phyloP scores from a whole-genome alignment of 352 stramenopile species.

The Phytophthora colocasiae region DNA sequence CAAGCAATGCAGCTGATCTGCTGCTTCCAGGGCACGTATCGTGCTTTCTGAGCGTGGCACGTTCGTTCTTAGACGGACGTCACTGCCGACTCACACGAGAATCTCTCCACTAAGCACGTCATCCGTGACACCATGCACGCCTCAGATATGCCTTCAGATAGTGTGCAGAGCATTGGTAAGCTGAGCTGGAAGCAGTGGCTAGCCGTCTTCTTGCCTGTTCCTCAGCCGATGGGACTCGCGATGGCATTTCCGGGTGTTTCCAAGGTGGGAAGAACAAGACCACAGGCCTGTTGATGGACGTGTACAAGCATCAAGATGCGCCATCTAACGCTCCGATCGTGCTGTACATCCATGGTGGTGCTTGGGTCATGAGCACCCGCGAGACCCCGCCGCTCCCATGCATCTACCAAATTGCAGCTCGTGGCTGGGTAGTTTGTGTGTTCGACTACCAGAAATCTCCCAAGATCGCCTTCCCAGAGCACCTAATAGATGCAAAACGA shows the following conservation, averaged over 20 bases:
- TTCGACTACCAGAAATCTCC: conserved; percentile 82
- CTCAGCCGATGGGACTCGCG: conserved; percentile 56
- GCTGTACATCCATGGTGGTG: conserved; percentile 83
- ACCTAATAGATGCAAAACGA: conserved; percentile 77
- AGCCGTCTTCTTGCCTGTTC: conserved; percentile 63
- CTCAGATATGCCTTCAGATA: conserved; percentile 40
- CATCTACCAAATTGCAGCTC: conserved; percentile 63
- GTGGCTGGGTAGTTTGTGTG: conserved; percentile 76
- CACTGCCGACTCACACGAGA: too few relatives aligned
- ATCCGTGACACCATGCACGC: conserved; percentile 51
- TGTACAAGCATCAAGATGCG: conserved; percentile 67
- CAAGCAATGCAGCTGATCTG: too few relatives aligned
- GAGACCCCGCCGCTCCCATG: conserved; percentile 55
- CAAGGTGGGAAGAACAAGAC: conserved; percentile 64
- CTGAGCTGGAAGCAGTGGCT: conserved; percentile 62
- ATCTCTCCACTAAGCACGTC: conserved; percentile 50
- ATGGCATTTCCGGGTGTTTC: conserved; percentile 59
- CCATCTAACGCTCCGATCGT: conserved; percentile 71
- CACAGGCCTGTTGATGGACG: conserved; percentile 72
- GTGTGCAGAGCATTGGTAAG: conserved; percentile 49
- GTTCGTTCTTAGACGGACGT: too few relatives aligned
- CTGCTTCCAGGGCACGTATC: too few relatives aligned
- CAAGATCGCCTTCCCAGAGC: conserved; percentile 68
- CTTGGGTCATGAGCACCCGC: conserved; percentile 71
- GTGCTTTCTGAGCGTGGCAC: too few relatives aligned